Conservation (phyloP, 116 monocot genomes). For the Iris pallida region DNA sequence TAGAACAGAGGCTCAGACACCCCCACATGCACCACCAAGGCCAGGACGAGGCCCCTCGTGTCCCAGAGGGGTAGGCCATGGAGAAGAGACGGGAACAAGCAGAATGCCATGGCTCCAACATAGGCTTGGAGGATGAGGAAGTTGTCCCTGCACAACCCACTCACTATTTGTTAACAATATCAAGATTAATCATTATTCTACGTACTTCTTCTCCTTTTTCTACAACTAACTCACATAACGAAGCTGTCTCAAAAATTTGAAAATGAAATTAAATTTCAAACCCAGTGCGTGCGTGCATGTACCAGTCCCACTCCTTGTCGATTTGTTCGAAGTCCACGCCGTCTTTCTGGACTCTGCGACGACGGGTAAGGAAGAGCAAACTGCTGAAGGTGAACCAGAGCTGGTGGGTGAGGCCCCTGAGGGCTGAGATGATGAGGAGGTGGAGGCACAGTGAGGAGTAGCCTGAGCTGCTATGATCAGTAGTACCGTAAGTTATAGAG, state of each 20-base stretch:
- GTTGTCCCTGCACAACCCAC: conserved; percentile 61
- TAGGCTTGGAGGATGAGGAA: conserved; percentile 75
- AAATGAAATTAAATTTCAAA: too few relatives aligned
- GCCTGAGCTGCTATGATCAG: not conserved
- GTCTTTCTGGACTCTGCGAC: conserved; percentile 51
- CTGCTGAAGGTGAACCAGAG: conserved; percentile 56
- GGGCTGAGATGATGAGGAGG: conserved; percentile 27
- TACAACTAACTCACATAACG: too few relatives aligned
- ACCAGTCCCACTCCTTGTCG: conserved; percentile 95
- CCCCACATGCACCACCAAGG: conserved; percentile 47
- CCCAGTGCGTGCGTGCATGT: too few relatives aligned
- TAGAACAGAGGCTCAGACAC: conserved; percentile 85
- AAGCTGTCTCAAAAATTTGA: too few relatives aligned
- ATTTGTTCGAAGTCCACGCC: conserved; percentile 87
- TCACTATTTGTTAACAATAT: not conserved
- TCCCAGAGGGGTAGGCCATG: conserved; percentile 38
- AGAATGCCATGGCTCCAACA: conserved; percentile 36
- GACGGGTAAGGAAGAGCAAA: conserved; percentile 82
- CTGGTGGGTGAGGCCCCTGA: conserved; percentile 52
- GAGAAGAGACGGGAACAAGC: conserved; percentile 22
- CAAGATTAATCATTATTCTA: too few relatives aligned
- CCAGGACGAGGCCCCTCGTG: conserved; percentile 34
- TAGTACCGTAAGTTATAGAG: not conserved
- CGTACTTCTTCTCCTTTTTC: too few relatives aligned
- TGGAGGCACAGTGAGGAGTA: conserved; percentile 7